Evolutionary conservation across 1,139 yeast genomes (phyloP).

Genomic region (Yarrowia galli): DNA sequence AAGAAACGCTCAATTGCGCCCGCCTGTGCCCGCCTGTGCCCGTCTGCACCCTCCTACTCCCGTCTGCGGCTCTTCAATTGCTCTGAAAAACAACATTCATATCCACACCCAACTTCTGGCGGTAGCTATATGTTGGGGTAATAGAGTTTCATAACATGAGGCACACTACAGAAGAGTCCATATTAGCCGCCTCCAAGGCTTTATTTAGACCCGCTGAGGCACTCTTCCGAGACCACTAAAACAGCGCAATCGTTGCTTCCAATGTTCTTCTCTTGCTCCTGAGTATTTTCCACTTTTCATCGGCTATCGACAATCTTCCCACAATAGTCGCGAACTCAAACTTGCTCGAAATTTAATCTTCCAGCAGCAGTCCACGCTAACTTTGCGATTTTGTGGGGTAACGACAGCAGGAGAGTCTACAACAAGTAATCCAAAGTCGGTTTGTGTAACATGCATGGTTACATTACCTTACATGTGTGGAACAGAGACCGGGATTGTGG

Average conservation of each 20-base stretch:
- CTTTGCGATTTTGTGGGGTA: slow-evolving; percentile 11
- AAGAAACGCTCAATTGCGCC: background rate
- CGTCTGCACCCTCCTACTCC: background rate
- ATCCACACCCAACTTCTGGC: too few species aligned
- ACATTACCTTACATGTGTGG: slow-evolving; percentile 5
- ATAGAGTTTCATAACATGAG: slow-evolving; percentile 7
- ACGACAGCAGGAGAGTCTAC: background rate
- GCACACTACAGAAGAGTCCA: slow-evolving; percentile 13
- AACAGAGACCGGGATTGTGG: too few species aligned
- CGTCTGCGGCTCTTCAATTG: background rate
- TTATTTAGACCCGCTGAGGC: background rate
- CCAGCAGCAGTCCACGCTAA: too few species aligned
- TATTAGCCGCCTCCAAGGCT: background rate
- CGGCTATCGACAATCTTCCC: slow-evolving; percentile 4
- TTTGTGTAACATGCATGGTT: slow-evolving; percentile 6
- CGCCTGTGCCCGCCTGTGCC: background rate
- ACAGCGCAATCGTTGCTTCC: background rate
- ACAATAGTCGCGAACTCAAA: background rate
- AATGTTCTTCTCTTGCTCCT: too few species aligned
- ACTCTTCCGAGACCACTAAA: background rate
- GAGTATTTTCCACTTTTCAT: background rate
- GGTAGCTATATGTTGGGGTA: slow-evolving; percentile 18
- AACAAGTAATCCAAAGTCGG: slow-evolving; percentile 13
- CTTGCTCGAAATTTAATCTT: slow-evolving; percentile 7
- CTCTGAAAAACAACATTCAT: background rate